Evolutionary conservation across 331 rosid species (phyloP).

Genomic region (Phaseolus coccineus): DNA sequence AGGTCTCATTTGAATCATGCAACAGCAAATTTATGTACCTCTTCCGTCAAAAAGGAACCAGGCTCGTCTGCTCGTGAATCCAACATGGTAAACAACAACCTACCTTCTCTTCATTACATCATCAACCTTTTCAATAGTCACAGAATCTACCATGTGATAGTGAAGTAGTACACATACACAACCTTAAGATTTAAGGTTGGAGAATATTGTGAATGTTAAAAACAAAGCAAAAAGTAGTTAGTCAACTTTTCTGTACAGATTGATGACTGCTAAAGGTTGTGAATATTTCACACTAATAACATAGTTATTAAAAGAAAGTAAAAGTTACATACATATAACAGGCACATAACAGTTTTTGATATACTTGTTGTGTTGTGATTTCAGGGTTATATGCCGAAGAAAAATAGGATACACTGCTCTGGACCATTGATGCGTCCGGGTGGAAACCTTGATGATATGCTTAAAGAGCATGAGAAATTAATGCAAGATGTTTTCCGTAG

Average conservation of each 20-base stretch:
- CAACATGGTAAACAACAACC: constrained; percentile 54
- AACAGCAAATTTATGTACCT: constrained; percentile 47
- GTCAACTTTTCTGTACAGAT: too few relatives aligned
- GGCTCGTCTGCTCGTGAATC: constrained; percentile 44
- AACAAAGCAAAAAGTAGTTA: too few relatives aligned
- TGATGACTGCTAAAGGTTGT: too few relatives aligned
- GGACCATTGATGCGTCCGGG: constrained; percentile 88
- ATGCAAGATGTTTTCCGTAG: constrained; percentile 96
- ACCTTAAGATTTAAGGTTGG: too few relatives aligned
- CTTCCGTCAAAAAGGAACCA: constrained; percentile 53
- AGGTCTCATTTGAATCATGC: constrained; percentile 57
- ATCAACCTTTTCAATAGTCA: constrained; percentile 1
- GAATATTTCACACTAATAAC: too few relatives aligned
- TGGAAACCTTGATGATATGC: constrained; percentile 87
- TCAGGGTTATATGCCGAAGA: constrained; percentile 67
- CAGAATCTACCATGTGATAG: background rate
- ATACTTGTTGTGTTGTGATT: constrained; percentile 22
- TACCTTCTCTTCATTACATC: background rate
- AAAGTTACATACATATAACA: too few relatives aligned
- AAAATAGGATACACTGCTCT: constrained; percentile 84
- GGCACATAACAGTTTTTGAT: too few relatives aligned
- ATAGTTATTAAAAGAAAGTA: too few relatives aligned
- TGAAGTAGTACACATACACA: too few relatives aligned
- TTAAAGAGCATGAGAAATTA: constrained; percentile 84
- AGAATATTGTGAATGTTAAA: too few relatives aligned